Evolutionary conservation across 208 protist genomes (phyloP), one percentile per base, ranked within the genome.

Genomic region (Crithidia bombi): DNA sequence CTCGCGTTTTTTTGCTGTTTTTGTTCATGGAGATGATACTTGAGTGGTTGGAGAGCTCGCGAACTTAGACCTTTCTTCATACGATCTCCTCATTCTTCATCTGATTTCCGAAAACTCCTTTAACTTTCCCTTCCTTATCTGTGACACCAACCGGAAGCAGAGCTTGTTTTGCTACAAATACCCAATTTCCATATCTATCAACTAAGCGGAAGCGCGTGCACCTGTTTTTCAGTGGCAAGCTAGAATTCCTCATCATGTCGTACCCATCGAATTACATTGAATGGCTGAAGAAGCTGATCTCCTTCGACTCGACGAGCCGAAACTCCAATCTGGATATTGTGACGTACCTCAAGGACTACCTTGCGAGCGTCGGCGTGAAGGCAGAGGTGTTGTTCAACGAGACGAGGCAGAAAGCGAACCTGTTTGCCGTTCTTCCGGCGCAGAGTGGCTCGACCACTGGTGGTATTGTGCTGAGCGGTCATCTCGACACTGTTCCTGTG

Each of bases 291-390:
- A 83, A 81, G 76, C 80, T 87, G 5, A 71, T 86, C 9, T 62
- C 78, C 0, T 82, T 79, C 28, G 69, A 87, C 54, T 75, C 73
- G 2, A 83, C 82, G 7, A 84, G 80, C 41, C 61, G 73, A 1
- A 86, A 87, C 38, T 87, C 73, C 6, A 85, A 88, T 39, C 55
- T 88, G 23, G 69, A 77, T n/a, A 58, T 83, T 2, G 75, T 91
- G 35, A 66, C 65, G 35, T 82, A 67, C 71, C 36, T 82, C 25
- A 65, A 50, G 47, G 63, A 65, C 4, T 76, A 78, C 44, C 50
- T 78, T 15, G 73, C 67, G 23, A 77, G 38, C 36, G 52, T 81
- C 15, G 79, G 66, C 6, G 66, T 75, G 23, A 47, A 79, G 30
- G 56, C 75, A 23, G 69, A 73, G 28, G 32, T 83, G 12, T 30